A percentile compares a stretch with the other conserved stretches of the same genome.
phyloP scores from a whole-genome alignment of 129 eudicot genomes.

The Apium graveolens region DNA sequence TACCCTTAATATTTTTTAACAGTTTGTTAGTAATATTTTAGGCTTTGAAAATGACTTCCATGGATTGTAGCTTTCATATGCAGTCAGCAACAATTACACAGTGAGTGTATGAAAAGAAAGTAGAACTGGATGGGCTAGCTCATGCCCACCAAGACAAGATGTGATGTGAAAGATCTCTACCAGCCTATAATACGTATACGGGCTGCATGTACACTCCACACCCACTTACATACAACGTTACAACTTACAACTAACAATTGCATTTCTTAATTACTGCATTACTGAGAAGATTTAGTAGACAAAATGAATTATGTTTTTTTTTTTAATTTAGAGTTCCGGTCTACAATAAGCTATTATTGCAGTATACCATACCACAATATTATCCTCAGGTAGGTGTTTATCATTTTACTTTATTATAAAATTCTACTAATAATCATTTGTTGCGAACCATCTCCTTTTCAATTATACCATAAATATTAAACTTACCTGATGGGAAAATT shows the following conservation, averaged over 20 bases:
- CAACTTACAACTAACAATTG: no score
- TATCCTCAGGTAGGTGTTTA: no score
- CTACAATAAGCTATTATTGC: no score
- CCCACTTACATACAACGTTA: background rate
- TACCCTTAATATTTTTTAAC: no score
- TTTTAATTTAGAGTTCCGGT: no score
- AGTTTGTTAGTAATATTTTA: no score
- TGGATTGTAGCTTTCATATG: background rate
- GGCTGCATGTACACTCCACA: background rate
- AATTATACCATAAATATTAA: background rate
- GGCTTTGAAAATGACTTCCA: background rate
- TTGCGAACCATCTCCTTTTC: no score
- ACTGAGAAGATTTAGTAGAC: background rate
- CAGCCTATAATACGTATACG: background rate
- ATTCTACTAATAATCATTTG: no score
- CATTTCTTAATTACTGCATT: background rate
- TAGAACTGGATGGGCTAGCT: background rate
- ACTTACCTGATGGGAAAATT: conserved; percentile 57
- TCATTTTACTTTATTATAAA: no score
- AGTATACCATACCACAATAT: no score
- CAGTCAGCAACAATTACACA: background rate
- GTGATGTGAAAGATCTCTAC: background rate
- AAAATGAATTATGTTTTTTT: background rate
- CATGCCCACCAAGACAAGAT: background rate
- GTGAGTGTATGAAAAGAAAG: background rate